These are phyloP conservation scores for Lipomyces mesembrius DNA, from an alignment of 805 yeast species.

Conservation along the genomic window DNA sequence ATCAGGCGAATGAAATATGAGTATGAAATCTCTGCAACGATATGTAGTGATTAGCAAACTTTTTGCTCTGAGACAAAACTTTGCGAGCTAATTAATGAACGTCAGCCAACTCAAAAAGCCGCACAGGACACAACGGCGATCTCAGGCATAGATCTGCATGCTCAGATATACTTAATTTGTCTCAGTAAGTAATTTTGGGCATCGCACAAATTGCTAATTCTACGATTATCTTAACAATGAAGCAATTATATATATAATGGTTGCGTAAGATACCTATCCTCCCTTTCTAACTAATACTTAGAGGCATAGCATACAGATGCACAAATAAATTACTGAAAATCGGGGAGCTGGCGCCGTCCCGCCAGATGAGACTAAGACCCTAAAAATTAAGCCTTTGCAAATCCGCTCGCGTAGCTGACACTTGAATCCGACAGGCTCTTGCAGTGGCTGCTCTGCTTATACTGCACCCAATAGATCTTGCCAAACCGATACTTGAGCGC, in stretches of 20 bases:
- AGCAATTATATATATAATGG: not conserved
- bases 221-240: no score
- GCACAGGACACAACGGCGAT: not conserved
- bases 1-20: not conserved
- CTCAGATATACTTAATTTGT: not conserved
- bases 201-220: not conserved
- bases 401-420: slow-evolving; percentile 37
- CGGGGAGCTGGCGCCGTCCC: no score
- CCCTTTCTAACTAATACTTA: not conserved
- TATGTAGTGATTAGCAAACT: not conserved
- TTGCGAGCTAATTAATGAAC: not conserved
- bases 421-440: slow-evolving; percentile 27
- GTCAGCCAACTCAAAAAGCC: not conserved
- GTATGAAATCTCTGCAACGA: not conserved
- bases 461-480: slow-evolving; percentile 35
- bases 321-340: no score
- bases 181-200: not conserved
- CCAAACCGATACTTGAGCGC: slow-evolving; percentile 33
- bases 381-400: slow-evolving; percentile 26
- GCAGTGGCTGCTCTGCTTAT: slow-evolving; percentile 34
- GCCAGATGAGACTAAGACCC: no score
- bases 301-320: not conserved
- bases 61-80: not conserved
- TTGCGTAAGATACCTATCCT: not conserved
- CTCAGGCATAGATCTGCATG: not conserved